Evolutionary conservation across 2,329 filamentous ascomycete genomes (phyloP).

Genomic region (Cryoendolithus antarcticus): DNA sequence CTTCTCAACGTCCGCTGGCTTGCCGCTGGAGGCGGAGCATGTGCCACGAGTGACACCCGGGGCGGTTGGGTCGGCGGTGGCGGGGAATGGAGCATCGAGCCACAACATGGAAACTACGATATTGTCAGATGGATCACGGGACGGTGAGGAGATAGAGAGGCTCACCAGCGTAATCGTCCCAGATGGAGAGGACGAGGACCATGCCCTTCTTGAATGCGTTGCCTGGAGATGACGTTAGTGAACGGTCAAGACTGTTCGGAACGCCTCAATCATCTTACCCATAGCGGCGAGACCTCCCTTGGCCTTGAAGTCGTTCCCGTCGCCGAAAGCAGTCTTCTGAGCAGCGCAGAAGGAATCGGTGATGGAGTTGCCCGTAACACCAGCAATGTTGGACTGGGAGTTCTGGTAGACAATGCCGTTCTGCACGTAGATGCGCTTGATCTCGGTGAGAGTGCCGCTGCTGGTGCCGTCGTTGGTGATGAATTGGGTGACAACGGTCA

Average conservation of each 20-base stretch:
- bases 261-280: constrained; percentile 37
- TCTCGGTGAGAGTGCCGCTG: constrained; percentile 44
- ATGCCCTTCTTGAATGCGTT: constrained; percentile 44
- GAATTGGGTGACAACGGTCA: constrained; percentile 60
- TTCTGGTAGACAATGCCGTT: constrained; percentile 48
- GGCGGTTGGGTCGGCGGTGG: constrained; percentile 7
- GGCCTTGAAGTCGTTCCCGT: constrained; percentile 36
- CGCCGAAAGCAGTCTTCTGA: constrained; percentile 19
- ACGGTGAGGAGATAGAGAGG: neutral
- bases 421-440: constrained; percentile 55
- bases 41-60: constrained; percentile 37
- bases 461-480: constrained; percentile 38
- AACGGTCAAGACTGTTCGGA: constrained; percentile 15
- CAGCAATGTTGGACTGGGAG: constrained; percentile 31
- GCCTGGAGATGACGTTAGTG: constrained; percentile 34
- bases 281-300: constrained; percentile 39
- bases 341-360: constrained; percentile 44
- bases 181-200: constrained; percentile 53
- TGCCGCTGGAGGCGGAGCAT: constrained; percentile 42
- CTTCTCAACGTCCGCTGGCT: constrained; percentile 36
- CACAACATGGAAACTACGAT: constrained; percentile 53
- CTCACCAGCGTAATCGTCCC: constrained; percentile 48
- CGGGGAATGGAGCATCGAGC: constrained; percentile 43
- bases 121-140: neutral
- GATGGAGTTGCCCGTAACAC: constrained; percentile 42